Percentiles rank a stretch among this genome's conserved stretches.
phyloP scores from a whole-genome alignment of 371 early-diverging fungal species.

The Lichtheimia ramosa region DNA sequence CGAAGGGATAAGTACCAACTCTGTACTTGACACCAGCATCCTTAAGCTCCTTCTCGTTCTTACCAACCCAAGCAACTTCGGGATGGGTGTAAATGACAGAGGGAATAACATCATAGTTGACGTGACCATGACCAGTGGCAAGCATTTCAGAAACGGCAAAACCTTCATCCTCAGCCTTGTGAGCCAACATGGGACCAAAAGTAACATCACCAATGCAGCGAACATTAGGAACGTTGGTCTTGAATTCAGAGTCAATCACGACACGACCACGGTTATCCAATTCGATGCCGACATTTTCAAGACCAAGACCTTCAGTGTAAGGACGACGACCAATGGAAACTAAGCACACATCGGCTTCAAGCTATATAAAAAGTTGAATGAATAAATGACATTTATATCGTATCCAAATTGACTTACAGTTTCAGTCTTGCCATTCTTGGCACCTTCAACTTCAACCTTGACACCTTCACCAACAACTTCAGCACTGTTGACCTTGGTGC shows the following conservation, averaged over 20 bases:
- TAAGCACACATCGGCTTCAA: conserved; percentile 92
- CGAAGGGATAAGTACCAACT: conserved; percentile 92
- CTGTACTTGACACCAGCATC: conserved; percentile 82
- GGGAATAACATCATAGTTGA: conserved; percentile 98
- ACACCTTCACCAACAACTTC: conserved; percentile 85
- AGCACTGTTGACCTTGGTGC: conserved; percentile 92
- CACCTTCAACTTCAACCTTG: conserved; percentile 88
- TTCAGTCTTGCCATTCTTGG: conserved; percentile 80
- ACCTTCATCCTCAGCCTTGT: conserved; percentile 99
- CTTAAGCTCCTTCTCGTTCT: conserved; percentile 93
- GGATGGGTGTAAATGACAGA: conserved; percentile 98
- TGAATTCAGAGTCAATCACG: conserved; percentile 85
- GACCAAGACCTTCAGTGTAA: conserved; percentile 89
- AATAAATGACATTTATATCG: background rate
- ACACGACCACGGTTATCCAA: conserved; percentile 90
- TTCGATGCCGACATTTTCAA: conserved; percentile 88
- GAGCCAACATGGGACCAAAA: conserved; percentile 97
- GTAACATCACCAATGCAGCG: conserved; percentile 98
- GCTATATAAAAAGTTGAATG: conserved; percentile 29
- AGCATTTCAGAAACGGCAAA: conserved; percentile 95
- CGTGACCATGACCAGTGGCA: conserved; percentile 89
- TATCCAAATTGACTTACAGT: conserved; percentile 52
- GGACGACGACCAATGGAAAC: conserved; percentile 96
- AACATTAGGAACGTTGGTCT: conserved; percentile 86
- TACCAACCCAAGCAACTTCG: conserved; percentile 98